Percentiles rank a stretch among this genome's conserved stretches.
These are phyloP conservation scores for Tribonema minus DNA, from an alignment of 108 stramenopile species.

Conservation along the genomic window DNA sequence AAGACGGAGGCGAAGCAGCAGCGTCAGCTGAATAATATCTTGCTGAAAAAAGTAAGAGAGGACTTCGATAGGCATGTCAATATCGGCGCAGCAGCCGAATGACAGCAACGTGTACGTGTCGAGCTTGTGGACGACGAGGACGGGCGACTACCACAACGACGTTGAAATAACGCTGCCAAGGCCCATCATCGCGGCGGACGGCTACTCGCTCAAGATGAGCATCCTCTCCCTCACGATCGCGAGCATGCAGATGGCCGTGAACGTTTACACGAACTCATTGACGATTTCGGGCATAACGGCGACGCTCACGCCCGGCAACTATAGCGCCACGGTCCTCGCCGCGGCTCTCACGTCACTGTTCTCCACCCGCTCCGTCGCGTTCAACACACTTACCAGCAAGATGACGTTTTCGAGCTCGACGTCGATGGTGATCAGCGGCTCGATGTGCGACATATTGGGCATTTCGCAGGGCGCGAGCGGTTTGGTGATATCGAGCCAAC, in stretches of 20 bases:
- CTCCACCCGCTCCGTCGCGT: not conserved
- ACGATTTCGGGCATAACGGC: not conserved
- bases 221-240: not conserved
- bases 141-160: too few species aligned
- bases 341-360: not conserved
- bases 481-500: not conserved
- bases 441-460: not conserved
- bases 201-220: not conserved
- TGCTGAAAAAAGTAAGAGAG: too few species aligned
- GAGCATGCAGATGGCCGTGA: not conserved
- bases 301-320: not conserved
- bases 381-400: not conserved
- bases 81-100: too few species aligned
- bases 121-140: too few species aligned
- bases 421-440: not conserved
- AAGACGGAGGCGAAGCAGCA: too few species aligned
- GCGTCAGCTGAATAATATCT: too few species aligned
- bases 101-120: too few species aligned
- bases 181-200: not conserved
- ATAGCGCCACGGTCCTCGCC: not conserved
- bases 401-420: not conserved
- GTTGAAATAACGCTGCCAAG: too few species aligned
- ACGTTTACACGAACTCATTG: not conserved
- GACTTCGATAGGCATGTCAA: too few species aligned
- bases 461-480: not conserved